Percentiles rank a stretch among this genome's conserved stretches.
phyloP scores from a whole-genome alignment of 2,329 filamentous ascomycete species.

The Dactylellina sp. region DNA sequence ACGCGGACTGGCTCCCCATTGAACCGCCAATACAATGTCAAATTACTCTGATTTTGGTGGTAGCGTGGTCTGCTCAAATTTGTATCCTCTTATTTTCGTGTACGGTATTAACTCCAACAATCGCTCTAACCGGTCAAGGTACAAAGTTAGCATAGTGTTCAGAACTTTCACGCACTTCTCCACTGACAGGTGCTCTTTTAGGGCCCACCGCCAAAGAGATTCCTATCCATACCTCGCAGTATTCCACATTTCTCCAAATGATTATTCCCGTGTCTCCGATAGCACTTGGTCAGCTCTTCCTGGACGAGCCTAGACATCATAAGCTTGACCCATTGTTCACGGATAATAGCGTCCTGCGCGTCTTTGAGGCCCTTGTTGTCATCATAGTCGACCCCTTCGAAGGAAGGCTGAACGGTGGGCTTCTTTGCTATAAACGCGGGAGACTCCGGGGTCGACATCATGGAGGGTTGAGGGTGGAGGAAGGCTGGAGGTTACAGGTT shows the following conservation, averaged over 20 bases:
- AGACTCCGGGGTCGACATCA: slow-evolving; percentile 86
- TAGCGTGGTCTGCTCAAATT: slow-evolving; percentile 69
- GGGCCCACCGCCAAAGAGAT: background rate
- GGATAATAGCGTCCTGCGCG: slow-evolving; percentile 82
- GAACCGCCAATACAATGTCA: background rate
- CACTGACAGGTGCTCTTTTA: background rate
- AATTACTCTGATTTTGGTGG: slow-evolving; percentile 32
- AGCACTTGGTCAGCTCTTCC: slow-evolving; percentile 87
- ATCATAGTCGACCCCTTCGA: slow-evolving; percentile 87
- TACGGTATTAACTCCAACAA: slow-evolving; percentile 82
- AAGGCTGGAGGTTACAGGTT: slow-evolving; percentile 10
- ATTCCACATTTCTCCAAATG: slow-evolving; percentile 87
- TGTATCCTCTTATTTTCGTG: slow-evolving; percentile 80
- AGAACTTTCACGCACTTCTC: background rate
- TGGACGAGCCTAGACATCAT: slow-evolving; percentile 88
- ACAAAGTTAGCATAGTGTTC: slow-evolving; percentile 7
- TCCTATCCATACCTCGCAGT: slow-evolving; percentile 76
- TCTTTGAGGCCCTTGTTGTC: slow-evolving; percentile 83
- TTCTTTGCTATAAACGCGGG: slow-evolving; percentile 84
- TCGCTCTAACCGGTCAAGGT: slow-evolving; percentile 70
- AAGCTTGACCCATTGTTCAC: slow-evolving; percentile 87
- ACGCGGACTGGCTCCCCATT: no score
- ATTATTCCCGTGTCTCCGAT: slow-evolving; percentile 84
- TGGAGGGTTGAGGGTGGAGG: slow-evolving; percentile 57
- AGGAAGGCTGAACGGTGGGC: slow-evolving; percentile 82